Base-by-base conservation (phyloP, 306 rosid genomes). In the Cotoneaster glaucophyllus region DNA sequence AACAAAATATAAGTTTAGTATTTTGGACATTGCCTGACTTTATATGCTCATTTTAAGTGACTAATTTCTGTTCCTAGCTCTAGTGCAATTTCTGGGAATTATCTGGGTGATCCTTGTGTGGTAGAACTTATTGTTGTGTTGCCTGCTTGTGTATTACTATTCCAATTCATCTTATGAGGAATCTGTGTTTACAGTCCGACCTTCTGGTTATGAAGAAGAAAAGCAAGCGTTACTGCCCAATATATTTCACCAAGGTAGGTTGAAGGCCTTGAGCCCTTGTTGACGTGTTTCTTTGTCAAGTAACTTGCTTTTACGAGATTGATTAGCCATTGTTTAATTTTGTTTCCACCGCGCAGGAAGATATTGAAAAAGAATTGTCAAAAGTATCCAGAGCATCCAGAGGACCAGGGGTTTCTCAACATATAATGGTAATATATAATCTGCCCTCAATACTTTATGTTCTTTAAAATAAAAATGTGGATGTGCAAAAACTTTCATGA, bases 211-310 rank as follows among this genome's bases (percentile, higher is more conserved):
- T 88, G 85, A 95, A 90, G 86, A 95, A 84, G 90, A 92, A 85
- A 85, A 92, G 88, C 81, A 95, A 84, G 86, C 97, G 98, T 75
- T 95, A 90, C 79, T 95, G 96, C 81, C 98, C 98, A 67, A 82
- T 92, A 50, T 95, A 92, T 78, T 95, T 95, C 86, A 81, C 91
- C 21, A 95, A 87, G 98, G 97, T 92, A 80, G 64, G 93, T 85
- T 73, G 45, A 65, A 32, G 53, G 62, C 67, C 34, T 79, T 45
- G 74, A 63, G 82, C 72, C 69, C 48, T 37, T 17, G 5, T 41
- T 17, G 48, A 75, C 70, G 67, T 65, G 13, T 71, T 77, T 8
- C 19, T 18, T n/a, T 9, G 14, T 29, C 31, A 58, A 61, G 12
- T 6, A 8, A 34, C 18, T 57, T 48, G 70, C 19, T 57, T 67